Conservation (phyloP, 768 basidiomycete genomes). For the Hortiboletus flavorubellus region DNA sequence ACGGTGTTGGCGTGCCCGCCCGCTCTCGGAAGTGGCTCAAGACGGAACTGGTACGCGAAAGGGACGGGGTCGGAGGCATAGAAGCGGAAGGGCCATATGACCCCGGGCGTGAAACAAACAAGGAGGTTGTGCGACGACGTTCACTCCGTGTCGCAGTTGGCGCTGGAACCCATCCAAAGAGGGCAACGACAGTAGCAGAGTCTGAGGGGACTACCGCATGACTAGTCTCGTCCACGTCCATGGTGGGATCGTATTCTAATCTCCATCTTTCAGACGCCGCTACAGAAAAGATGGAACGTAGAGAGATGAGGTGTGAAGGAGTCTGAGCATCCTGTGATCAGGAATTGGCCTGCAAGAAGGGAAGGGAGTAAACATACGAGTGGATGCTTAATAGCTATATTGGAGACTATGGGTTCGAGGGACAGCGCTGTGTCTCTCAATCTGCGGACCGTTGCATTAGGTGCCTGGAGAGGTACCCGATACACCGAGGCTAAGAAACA, state of each 20-base stretch:
- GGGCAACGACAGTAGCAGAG: slow-evolving; percentile 38
- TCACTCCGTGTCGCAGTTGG: slow-evolving; percentile 24
- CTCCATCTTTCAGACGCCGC: slow-evolving; percentile 24
- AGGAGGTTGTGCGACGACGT: slow-evolving; percentile 11
- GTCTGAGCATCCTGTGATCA: slow-evolving; percentile 41
- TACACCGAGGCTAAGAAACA: slow-evolving; percentile 58
- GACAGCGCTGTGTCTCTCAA: slow-evolving; percentile 52
- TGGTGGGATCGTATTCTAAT: slow-evolving; percentile 27
- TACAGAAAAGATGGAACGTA: slow-evolving; percentile 45
- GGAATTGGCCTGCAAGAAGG: not conserved
- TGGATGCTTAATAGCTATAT: slow-evolving; percentile 66
- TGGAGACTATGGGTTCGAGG: slow-evolving; percentile 51
- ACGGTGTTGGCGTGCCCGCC: slow-evolving; percentile 21
- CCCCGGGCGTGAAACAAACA: slow-evolving; percentile 23
- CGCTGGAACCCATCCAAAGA: slow-evolving; percentile 49
- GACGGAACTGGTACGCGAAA: slow-evolving; percentile 34
- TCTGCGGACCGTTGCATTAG: slow-evolving; percentile 57
- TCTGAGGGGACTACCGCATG: slow-evolving; percentile 32
- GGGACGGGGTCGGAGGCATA: slow-evolving; percentile 30
- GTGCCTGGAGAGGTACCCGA: slow-evolving; percentile 67
- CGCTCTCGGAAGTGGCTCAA: slow-evolving; percentile 19
- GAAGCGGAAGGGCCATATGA: slow-evolving; percentile 30
- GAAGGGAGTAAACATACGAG: slow-evolving; percentile 45
- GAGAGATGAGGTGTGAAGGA: slow-evolving; percentile 49
- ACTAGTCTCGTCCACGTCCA: slow-evolving; percentile 9